Evolutionary conservation across 495 filamentous ascomycete species (phyloP), one percentile per base, ranked within the genome.

Genomic region (Talaromyces liani): DNA sequence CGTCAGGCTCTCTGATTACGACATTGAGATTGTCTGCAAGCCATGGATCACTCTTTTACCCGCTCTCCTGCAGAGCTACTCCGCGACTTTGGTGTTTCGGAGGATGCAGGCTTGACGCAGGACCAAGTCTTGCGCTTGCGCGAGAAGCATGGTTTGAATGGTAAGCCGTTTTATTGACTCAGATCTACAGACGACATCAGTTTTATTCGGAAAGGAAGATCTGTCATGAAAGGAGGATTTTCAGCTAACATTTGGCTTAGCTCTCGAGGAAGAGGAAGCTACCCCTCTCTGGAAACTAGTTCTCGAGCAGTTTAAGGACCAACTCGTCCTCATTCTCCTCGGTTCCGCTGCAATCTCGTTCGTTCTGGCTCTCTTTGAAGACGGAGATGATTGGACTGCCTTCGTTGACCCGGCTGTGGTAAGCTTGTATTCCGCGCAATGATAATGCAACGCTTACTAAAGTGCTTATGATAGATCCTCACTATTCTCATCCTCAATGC

Each of bases 221-320:
- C 4, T 5, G 14, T 41, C 14, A 16, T 4, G 3, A 41, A 31
- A 14, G 6, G 18, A 54, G 47, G 49, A 54, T 55, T 58, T 64
- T 66, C 58, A 62, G 58, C 59, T 61, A 66, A 60, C 62, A 65
- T 58, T 66, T 71, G 25, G 18, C 65, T 64, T 73, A 98, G 94
- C 92, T 61, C 86, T 99, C 63, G 88, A 91, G 16, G 94, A 99
- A 77, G 95, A 98, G 60, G 93, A 95, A 51, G 91, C 95, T n/a
- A 98, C 94, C 16, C 95, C 95, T 39, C 71, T 99, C 55, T 99
- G 94, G 93, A 82, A 97, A 74, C 86, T 99, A 64, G 88, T 99
- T 49, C 81, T 98, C 60, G 95, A 99, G 74, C 95, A 99, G 75
- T 99, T 99, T 82, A 96, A 99, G 77, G 95, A 99, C 71, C 95